Evolutionary conservation across 495 filamentous ascomycete genomes (phyloP), one percentile per base, ranked within the genome.

Genomic region (Bombardia bombarda): DNA sequence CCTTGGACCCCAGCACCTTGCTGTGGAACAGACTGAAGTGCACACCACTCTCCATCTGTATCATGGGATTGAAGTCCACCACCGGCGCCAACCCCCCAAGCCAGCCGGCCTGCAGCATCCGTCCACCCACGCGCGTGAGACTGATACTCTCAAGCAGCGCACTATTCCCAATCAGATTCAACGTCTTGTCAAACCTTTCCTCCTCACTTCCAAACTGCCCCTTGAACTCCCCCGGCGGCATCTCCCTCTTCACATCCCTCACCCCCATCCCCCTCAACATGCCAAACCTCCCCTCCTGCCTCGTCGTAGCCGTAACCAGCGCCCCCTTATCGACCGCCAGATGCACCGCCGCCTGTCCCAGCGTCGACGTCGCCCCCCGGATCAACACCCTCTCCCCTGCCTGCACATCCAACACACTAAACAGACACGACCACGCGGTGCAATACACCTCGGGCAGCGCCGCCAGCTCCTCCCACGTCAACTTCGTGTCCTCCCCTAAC

Each of bases 21-120:
- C 67, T 70, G 10, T 59, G 55, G 50, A 72, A 75, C 19, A 73
- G 57, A 43, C 63, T 72, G 45, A 75, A 70, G 45, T 75, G 68
- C n/a, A 72, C 68, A 2, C 69, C 72, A 32, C 56, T 62, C 19
- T 55, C 60, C 65, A 72, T 72, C 50, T 72, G 57, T 10, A 70
- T 32, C 41, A 73, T 51, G 19, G 66, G 69, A 47, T 72, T 72
- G 54, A 73, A 73, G 14, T 69, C 62, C 2, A 32, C 30, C n/a
- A 75, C 51, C 4, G 72, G 68, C 2, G 46, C 67, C 21, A 75
- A 47, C 6, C 70, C 72, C 20, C 72, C 69, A 4, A 71, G 48
- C 43, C 59, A 73, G 0, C 69, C 69, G 3, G 67, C 69, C 28
- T 61, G 57, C 20, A 57, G 58, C 41, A 73, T 53, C 2, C 67